A percentile compares a stretch with the other conserved stretches of the same genome.
These are phyloP conservation scores for Capronia epimyces DNA, from an alignment of 2,329 filamentous ascomycete genomes.

Conservation along the genomic window DNA sequence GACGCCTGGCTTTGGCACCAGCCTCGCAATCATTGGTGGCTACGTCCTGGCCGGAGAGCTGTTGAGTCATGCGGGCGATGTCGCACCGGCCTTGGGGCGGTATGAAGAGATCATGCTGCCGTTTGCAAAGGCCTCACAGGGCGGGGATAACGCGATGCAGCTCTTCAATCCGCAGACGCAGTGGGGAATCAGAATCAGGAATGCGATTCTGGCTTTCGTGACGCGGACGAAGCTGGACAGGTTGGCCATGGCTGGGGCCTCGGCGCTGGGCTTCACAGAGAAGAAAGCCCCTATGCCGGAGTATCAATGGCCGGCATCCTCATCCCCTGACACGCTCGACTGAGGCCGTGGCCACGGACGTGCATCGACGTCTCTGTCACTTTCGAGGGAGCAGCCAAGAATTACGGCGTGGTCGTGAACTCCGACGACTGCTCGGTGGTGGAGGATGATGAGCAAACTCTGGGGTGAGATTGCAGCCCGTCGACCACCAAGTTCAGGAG, in stretches of 20 bases:
- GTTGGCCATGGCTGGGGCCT: not conserved
- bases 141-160: not conserved
- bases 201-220: not conserved
- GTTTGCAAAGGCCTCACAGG: not conserved
- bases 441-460: too few species aligned
- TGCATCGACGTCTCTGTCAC: too few species aligned
- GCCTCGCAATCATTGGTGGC: not conserved
- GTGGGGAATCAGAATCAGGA: not conserved
- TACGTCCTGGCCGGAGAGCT: constrained; percentile 2
- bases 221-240: not conserved
- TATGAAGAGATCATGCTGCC: not conserved
- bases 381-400: too few species aligned
- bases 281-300: not conserved
- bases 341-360: too few species aligned
- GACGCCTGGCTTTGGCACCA: not conserved
- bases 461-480: too few species aligned
- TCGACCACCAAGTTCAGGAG: too few species aligned
- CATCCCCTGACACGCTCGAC: too few species aligned
- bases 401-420: too few species aligned
- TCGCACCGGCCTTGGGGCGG: not conserved
- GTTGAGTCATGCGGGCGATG: not conserved
- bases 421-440: too few species aligned
- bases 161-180: not conserved
- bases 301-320: not conserved
- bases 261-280: not conserved